Percentiles rank a stretch among this genome's conserved stretches.
These are phyloP conservation scores for Colletotrichum higginsianum DNA, from an alignment of 2,329 filamentous ascomycete genomes.

Conservation along the genomic window DNA sequence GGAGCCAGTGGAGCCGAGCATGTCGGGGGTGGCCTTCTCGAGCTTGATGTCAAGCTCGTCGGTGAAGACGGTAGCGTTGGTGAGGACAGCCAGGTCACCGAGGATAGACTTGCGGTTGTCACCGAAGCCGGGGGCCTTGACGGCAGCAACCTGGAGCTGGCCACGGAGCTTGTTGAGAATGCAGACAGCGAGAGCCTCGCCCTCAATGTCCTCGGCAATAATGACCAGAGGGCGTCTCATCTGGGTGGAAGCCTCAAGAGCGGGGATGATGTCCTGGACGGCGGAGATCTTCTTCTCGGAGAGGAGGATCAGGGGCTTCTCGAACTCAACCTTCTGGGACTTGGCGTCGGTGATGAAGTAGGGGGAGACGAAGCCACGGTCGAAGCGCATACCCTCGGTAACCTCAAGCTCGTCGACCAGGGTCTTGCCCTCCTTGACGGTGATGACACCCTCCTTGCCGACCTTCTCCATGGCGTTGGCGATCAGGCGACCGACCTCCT, in stretches of 20 bases:
- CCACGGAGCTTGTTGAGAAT: conserved; percentile 99
- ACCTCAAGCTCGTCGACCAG: conserved; percentile 98
- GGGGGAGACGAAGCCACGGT: conserved; percentile 97
- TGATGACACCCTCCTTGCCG: conserved; percentile 99
- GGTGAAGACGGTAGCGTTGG: conserved; percentile 97
- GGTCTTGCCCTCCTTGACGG: conserved; percentile 99
- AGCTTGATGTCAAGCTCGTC: conserved; percentile 99
- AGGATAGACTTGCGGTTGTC: conserved; percentile 99
- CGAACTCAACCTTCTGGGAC: conserved; percentile 98
- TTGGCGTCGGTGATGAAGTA: conserved; percentile 99
- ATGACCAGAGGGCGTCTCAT: conserved; percentile 96
- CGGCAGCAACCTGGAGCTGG: conserved; percentile 97
- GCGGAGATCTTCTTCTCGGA: conserved; percentile 99
- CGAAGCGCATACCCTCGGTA: conserved; percentile 99
- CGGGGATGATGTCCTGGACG: conserved; percentile 98
- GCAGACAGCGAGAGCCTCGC: conserved; percentile 97
- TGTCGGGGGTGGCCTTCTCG: conserved; percentile 95
- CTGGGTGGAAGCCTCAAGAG: conserved; percentile 96
- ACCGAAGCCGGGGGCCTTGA: conserved; percentile 99
- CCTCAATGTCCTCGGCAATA: conserved; percentile 99
- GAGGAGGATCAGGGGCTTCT: conserved; percentile 98
- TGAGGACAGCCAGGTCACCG: conserved; percentile 94
- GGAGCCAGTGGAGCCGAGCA: conserved; percentile 96
- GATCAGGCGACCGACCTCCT: conserved; percentile 94
- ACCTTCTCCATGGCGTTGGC: conserved; percentile 99